Percentiles rank a stretch among this genome's conserved stretches.
Evolutionary conservation across 345 rosid species (phyloP).

Genomic region (Aegle marmelos): DNA sequence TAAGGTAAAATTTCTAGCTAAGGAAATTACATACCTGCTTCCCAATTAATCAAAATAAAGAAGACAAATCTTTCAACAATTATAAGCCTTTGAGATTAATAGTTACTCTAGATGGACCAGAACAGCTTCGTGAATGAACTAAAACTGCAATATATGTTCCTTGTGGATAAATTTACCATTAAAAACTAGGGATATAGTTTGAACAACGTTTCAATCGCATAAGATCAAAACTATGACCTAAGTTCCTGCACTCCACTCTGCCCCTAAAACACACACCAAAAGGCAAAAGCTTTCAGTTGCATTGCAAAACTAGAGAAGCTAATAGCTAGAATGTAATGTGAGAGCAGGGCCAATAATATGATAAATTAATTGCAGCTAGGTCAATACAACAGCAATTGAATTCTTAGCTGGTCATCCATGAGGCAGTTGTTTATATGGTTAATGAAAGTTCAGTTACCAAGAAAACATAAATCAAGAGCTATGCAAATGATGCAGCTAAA

Average conservation of each 20-base stretch:
- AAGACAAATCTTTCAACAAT: not conserved
- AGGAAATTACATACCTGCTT: too few relatives aligned
- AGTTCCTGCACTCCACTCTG: not conserved
- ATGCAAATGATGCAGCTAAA: constrained; percentile 11
- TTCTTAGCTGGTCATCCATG: not conserved
- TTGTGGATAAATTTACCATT: not conserved
- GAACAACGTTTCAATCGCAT: not conserved
- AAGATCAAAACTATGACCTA: not conserved
- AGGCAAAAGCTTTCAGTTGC: not conserved
- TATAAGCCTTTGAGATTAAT: not conserved
- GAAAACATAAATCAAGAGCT: not conserved
- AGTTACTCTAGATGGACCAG: not conserved
- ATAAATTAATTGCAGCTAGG: not conserved
- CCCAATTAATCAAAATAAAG: too few relatives aligned
- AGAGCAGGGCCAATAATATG: not conserved
- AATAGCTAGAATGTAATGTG: not conserved
- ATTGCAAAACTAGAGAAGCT: not conserved
- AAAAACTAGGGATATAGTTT: not conserved
- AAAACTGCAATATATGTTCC: not conserved
- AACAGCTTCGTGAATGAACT: not conserved
- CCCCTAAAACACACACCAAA: not conserved
- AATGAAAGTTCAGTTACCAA: not conserved
- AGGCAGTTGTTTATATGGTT: not conserved
- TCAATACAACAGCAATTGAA: not conserved
- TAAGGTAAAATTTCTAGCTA: too few relatives aligned